Base-by-base conservation (phyloP, 73 alveolate species). In the Effrenium voratum region DNA sequence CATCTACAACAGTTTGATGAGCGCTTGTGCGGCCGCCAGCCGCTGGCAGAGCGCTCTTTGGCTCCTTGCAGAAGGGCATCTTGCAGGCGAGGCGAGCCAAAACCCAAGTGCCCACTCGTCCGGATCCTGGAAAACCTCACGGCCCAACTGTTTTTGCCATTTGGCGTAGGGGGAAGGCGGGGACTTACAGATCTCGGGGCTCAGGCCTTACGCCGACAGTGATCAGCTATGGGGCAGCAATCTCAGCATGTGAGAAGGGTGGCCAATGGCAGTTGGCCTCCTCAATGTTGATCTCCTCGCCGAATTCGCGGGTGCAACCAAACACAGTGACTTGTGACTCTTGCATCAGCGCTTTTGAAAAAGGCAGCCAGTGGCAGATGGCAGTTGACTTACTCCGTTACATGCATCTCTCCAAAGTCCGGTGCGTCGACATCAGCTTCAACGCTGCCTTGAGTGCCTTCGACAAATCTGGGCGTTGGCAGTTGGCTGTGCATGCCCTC, bases 391-490 rank as follows among this genome's bases (percentile, higher is more conserved):
- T 90, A 19, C 76, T 90, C 36, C 76, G 36, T 45, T 19, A 38
- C 26, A 47, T 76, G 77, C 76, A 19, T 50, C 32, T 28, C 15
- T 55, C 41, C 38, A 38, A 38, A 70, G 34, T 90, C 4, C 47
- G 76, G 44, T 15, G 75, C 57, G 36, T 66, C 76, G 83, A 75
- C 34, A 45, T 90, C 73, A 90, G 82, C 57, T 90, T 43, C 46
- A 76, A 90, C 30, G 97, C 97, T 43, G 82, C 88, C 40, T 46
- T 90, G 73, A 90, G 97, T 43, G 83, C 97, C 30, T 66, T 52
- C 45, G 97, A 76, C 46, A 90, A 90, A 47, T 73, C 88, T 15
- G 97, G 88, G 19, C 76, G 83, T 57, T 90, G 97, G 97, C 88
- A 70, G 28, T 45, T 90, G 45, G 87, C 97, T 3, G 75, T 66